phyloP scores from a whole-genome alignment of 2,329 filamentous ascomycete species.

The Aureobasidium sp. region DNA sequence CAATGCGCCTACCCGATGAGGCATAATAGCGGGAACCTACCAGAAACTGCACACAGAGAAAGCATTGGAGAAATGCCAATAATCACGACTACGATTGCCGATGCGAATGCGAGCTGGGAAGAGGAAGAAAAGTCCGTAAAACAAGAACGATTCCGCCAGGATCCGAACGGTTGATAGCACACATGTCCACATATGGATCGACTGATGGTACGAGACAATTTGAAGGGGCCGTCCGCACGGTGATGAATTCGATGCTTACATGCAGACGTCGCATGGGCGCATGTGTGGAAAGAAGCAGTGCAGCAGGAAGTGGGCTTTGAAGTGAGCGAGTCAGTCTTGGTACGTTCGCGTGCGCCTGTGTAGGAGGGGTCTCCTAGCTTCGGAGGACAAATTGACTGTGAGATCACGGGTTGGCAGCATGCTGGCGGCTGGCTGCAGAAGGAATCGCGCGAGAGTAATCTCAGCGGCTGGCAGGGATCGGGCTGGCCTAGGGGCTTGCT shows the following conservation, averaged over 20 bases:
- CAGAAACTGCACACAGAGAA: not conserved
- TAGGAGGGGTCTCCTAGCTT: not conserved
- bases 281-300: not conserved
- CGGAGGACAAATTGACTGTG: not conserved
- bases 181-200: too few relatives aligned
- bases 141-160: not conserved
- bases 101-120: not conserved
- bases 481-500: not conserved
- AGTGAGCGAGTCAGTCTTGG: not conserved
- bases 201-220: not conserved
- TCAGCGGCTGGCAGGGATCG: constrained; percentile 6
- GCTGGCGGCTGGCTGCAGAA: constrained; percentile 5
- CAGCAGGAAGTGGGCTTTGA: not conserved
- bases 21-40: not conserved
- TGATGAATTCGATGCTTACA: not conserved
- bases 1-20: not conserved
- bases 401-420: not conserved
- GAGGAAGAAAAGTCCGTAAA: not conserved
- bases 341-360: not conserved
- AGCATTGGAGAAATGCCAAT: not conserved
- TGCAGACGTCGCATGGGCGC: not conserved
- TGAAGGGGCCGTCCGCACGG: not conserved
- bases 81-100: not conserved
- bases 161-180: not conserved
- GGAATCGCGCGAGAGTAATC: not conserved